Base-by-base conservation (phyloP, 75 land plant species). In the Larix kaempferi region DNA sequence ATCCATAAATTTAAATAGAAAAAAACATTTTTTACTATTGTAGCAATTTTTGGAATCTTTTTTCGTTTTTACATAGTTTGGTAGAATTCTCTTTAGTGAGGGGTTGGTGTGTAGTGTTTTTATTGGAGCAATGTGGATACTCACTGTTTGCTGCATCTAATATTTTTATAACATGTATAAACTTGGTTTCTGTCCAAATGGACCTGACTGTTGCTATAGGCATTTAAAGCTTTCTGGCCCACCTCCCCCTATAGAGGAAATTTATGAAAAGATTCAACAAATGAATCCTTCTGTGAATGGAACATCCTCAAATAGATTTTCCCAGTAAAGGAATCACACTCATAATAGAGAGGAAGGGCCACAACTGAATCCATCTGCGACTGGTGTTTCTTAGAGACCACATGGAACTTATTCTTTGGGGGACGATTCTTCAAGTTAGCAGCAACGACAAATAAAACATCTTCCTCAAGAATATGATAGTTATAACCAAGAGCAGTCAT, bases 151-250 rank as follows among this genome's bases (percentile, higher is more conserved):
- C 12, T 19, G 22, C 60, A 19, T 58, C n/a, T 5, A 2, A 19
- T 58, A 58, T 58, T 17, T 0, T 58, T 58, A 58, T n/a, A 19
- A 79, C 75, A 86, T 85, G 87, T 86, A 79, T 56, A 86, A 86
- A 52, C 55, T 76, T 57, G 87, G 87, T 39, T 86, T 86, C 56
- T 86, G 87, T 60, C 87, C 87, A 5, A 86, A 86, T 73, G 87
- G 87, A 54, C 85, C 85, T 60, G 87, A 86, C 19, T 86, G 87
- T 69, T 78, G 87, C 55, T 86, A 86, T 57, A 79, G 85, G 33
- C 87, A 86, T 66, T 78, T 84, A 54, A 86, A 86, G 69, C 73
- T 86, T 22, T 81, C 87, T 35, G 87, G 87, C 3, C 87, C 87
- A 11, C 86, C 86, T 56, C 87, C 87, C 41, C 73, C 82, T 35